Evolutionary conservation across 2,329 filamentous ascomycete species (phyloP), one percentile per base, ranked within the genome.

Genomic region (Lecanosticta acicola): DNA sequence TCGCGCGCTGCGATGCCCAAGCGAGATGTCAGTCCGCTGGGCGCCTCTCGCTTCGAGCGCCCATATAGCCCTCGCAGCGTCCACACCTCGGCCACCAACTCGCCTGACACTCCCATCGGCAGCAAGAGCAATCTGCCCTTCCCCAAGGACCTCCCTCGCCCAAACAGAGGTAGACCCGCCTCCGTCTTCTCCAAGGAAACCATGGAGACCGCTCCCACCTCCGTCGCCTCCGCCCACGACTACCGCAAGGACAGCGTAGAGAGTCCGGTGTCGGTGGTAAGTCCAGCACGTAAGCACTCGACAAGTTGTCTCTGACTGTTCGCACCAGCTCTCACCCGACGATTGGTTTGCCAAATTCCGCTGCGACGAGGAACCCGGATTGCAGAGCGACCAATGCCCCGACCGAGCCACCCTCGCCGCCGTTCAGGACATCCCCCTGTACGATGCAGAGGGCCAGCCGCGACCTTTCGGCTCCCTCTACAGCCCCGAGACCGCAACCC

Each of bases 381-480:
- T 47, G 32, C 35, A 56, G 11, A 58, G 56, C 4, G 65, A 67
- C 46, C 57, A 62, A 18, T 59, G 58, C 17, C 66, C 64, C 2
- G 60, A 66, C 40, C 57, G 59, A 34, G 59, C 54, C 8, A 61
- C 59, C 16, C 55, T 67, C 8, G 59, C 58, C 24, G 57, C 56
- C 8, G 61, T 62, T 5, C 56, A 62, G 32, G 58, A 65, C 19
- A 57, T 67, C n/a, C 63, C 60, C 26, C 54, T 88, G 11, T 73
- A 84, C 35, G 83, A 85, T 63, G 70, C 71, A 32, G 65, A 81
- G 46, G 80, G 81, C 45, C 79, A 78, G 45, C 66, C 75, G 11
- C 74, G 75, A 35, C 69, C 76, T 0, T 87, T 87, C 65, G 77
- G 77, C 64, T 80, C 75, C 55, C 67, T 86, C 20, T 83, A 82